Base-by-base conservation (phyloP, 192 early-diverging fungal genomes). In the Lunasporangiospora selenospora region DNA sequence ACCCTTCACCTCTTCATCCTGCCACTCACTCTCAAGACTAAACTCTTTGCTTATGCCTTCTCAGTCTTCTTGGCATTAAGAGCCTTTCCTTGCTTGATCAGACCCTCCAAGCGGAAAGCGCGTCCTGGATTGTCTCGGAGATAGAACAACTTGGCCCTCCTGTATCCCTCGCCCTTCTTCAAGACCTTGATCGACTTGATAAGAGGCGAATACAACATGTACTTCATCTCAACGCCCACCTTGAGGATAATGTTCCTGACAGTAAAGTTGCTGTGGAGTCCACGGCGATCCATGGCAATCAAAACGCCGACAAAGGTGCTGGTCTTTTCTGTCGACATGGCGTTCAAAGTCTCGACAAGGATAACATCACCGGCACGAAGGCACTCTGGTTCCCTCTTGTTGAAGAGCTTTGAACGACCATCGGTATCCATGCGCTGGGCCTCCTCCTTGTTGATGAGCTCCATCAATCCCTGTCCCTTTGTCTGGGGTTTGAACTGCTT, bases 101-200 rank as follows among this genome's bases (percentile, higher is more conserved):
- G 12, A 34, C 56, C 70, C 31, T 67, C 62, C 36, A 85, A 60
- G 61, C 82, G 83, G 81, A 88, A 90, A 6, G 85, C 83, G 58
- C 87, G 88, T 50, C 87, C 91, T 15, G 91, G 90, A 53, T 88
- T 85, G 53, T 93, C 85, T 58, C 91, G 78, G 67, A 93, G 54
- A 67, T 91, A 93, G 58, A 81, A 91, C 65, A 93, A 64, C 76
- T 91, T 93, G 7, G 89, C 88, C 53, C 91, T 82, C 71, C 85
- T 83, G 65, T 81, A 84, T 12, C 85, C 80, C 43, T 88, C 77
- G 40, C 76, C 79, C 19, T 45, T 65, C 50, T 79, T 75, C 65
- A 91, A 58, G 32, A 91, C 78, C 62, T 89, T 83, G 64, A 93
- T 88, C 19, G 70, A 71, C 73, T 90, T 90, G 44, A 93, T 78